Base-by-base conservation (phyloP, 1,139 yeast genomes). In the Yamadazyma diddensiae region DNA sequence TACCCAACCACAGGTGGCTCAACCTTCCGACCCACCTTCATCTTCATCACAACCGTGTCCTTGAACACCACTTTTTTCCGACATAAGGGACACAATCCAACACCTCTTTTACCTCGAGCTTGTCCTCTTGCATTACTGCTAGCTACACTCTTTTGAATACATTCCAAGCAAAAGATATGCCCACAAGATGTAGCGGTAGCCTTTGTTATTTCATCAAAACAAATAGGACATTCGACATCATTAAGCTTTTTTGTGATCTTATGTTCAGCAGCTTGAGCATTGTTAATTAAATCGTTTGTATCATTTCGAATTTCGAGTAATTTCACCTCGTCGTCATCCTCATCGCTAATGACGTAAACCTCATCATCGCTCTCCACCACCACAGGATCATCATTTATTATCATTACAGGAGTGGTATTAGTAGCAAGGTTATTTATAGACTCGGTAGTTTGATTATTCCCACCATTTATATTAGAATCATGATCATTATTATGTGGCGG, bases 111-210 rank as follows among this genome's bases (percentile, higher is more conserved):
- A 5, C 62, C 59, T 21, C 56, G 39, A 1, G 49, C 50, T 39
- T 68, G 74, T 4, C 74, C 73, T 12, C 73, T 47, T 5, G 74
- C 74, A 26, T 58, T 53, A 2, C 73, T 65, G 28, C 69, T 57
- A 6, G 71, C 52, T 2, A 69, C 47, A 42, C 71, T 62, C 40
- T 61, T 68, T 45, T 59, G 70, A 21, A 69, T 55, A 41, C 75
- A 69, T 26, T 65, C 70, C 10, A 69, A 51, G 37, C 75, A 69
- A 44, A 66, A 69, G 2, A 69, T 52, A 42, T 69, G 75, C 6
- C 75, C 75, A 46, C 75, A 69, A 2, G 61, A 49, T 0, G 74
- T 67, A 24, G 62, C 55, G 17, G 73, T 66, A 20, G 74, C 74
- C 28, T 47, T 51, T 4, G 53, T 50, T 23, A 69, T 48, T n/a